These are phyloP conservation scores for Tylopilus vinaceipallidus DNA, from an alignment of 768 basidiomycete genomes.

Conservation along the genomic window DNA sequence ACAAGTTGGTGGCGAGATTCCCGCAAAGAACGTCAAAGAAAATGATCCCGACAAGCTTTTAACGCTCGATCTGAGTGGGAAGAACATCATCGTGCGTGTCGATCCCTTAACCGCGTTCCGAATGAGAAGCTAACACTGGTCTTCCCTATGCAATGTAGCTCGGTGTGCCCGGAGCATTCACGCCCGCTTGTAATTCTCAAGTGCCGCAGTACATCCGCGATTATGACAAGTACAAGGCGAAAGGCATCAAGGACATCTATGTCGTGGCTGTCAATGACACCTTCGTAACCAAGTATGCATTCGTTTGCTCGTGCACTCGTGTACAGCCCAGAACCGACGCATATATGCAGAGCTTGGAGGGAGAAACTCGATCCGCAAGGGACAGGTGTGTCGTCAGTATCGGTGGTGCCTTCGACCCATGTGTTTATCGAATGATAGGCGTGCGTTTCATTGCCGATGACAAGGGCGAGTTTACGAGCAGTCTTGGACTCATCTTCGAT, in stretches of 20 bases:
- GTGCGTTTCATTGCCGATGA: slow-evolving; percentile 71
- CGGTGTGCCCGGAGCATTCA: slow-evolving; percentile 77
- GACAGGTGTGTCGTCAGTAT: slow-evolving; percentile 41
- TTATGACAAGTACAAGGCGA: slow-evolving; percentile 70
- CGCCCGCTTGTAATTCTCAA: slow-evolving; percentile 66
- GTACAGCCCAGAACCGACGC: slow-evolving; percentile 7
- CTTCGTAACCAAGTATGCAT: slow-evolving; percentile 55
- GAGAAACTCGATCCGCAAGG: slow-evolving; percentile 54
- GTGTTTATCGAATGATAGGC: slow-evolving; percentile 27
- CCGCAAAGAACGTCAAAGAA: slow-evolving; percentile 56
- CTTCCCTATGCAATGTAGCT: slow-evolving; percentile 40
- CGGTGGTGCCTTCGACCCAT: slow-evolving; percentile 1
- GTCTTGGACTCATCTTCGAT: slow-evolving; percentile 60
- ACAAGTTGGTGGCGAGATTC: slow-evolving; percentile 39
- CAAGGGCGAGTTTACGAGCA: slow-evolving; percentile 51
- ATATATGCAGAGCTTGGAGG: slow-evolving; percentile 58
- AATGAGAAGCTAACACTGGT: neutral
- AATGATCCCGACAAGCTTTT: slow-evolving; percentile 43
- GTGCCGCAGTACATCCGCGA: slow-evolving; percentile 61
- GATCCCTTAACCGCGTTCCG: neutral
- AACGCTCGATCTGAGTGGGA: slow-evolving; percentile 51
- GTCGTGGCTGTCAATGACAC: slow-evolving; percentile 79
- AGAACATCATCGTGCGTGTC: slow-evolving; percentile 58
- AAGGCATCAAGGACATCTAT: slow-evolving; percentile 70
- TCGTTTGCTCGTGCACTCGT: neutral